Evolutionary conservation across 352 stramenopile genomes (phyloP).

Genomic region (Pythium chondricola): DNA sequence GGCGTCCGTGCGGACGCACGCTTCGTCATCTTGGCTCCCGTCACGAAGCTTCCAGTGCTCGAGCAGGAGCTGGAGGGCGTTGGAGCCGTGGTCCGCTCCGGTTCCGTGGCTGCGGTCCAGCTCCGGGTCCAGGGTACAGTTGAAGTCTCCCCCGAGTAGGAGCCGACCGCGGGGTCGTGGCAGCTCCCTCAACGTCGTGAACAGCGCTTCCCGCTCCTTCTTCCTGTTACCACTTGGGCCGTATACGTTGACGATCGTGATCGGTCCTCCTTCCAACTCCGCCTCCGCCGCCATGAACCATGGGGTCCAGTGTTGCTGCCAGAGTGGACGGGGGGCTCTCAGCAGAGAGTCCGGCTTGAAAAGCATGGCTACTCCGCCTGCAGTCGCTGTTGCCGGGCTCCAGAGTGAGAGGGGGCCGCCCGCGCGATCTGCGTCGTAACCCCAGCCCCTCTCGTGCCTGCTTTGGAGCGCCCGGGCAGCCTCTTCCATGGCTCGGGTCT

Average conservation of each 20-base stretch:
- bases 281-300: constrained; percentile 5
- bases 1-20: background rate
- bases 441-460: constrained; percentile 2
- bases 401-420: background rate
- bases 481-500: constrained; percentile 2
- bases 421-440: background rate
- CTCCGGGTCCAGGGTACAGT: background rate
- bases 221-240: background rate
- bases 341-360: background rate
- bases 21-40: background rate
- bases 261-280: background rate
- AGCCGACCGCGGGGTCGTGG: background rate
- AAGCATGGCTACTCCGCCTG: constrained; percentile 2
- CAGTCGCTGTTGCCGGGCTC: background rate
- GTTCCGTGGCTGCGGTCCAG: background rate
- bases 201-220: background rate
- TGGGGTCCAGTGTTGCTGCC: background rate
- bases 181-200: background rate
- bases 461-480: background rate
- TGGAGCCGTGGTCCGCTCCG: background rate
- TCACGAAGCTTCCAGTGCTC: background rate
- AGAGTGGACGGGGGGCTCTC: background rate
- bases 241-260: constrained; percentile 6
- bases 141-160: background rate
- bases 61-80: background rate